Evolutionary conservation across 306 rosid genomes (phyloP), one percentile per base, ranked within the genome.

Genomic region (Rubus parviflorus): DNA sequence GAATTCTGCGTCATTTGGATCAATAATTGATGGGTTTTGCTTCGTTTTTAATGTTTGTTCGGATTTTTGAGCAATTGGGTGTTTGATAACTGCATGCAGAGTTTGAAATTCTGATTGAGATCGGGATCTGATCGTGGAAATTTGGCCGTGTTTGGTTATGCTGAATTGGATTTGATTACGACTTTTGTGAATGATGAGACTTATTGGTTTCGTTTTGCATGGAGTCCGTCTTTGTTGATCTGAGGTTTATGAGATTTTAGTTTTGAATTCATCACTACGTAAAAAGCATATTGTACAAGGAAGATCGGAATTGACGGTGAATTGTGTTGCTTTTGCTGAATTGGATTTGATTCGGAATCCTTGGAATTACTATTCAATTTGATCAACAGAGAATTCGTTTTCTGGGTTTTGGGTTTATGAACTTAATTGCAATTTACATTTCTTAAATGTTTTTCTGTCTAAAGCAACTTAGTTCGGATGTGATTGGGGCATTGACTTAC

Each of bases 71-170:
- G 62, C 68, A 61, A 78, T 76, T 86, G 53, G 70, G 58, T 53
- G 68, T 22, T 58, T 51, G 35, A 38, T 43, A 14, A 6, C 48
- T 74, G 73, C 54, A 60, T 68, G 52, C 75, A 43, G 37, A 45
- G 43, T 73, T 60, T 65, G 77, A 64, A 84, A 42, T 81, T 75
- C 17, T 37, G 72, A 37, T 81, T 56, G 66, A 43, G 71, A 61
- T 82, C 67, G 80, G 79, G 89, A 89, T 87, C 93, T 49, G 85
- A 82, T 78, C 58, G 43, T 35, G 38, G 77, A 68, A 47, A 30
- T 30, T 30, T 30, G 35, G 35, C 35, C 35, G 9, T 42, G 35
- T 56, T 63, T 77, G 71, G 76, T 80, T 81, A 70, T 48, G 81
- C 8, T 23, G 58, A 20, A 65, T 73, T 73, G 60, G 56, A 37